A percentile compares a stretch with the other conserved stretches of the same genome.
These are phyloP conservation scores for Neolecta irregularis DNA, from an alignment of 1,139 yeast species.

Conservation along the genomic window DNA sequence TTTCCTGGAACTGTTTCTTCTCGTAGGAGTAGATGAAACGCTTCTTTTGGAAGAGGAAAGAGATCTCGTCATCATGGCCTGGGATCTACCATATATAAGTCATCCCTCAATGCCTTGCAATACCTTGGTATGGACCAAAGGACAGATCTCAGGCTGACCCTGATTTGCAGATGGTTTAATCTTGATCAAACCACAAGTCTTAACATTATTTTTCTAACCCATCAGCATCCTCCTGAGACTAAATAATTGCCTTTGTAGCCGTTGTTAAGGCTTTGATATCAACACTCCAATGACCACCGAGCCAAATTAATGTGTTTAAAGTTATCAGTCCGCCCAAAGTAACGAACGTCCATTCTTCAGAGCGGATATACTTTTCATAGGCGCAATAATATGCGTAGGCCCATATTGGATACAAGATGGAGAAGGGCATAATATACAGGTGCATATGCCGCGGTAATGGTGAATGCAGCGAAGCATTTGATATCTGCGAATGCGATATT, in stretches of 20 bases:
- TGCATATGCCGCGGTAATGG: conserved; percentile 46
- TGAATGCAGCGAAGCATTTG: conserved; percentile 62
- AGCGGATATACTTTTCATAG: conserved; percentile 70
- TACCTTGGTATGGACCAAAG: conserved; percentile 14
- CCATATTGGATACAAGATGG: conserved; percentile 63
- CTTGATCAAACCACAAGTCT: conserved; percentile 54
- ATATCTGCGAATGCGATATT: conserved; percentile 40
- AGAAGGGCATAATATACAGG: conserved; percentile 78
- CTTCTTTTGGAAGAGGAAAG: conserved; percentile 83
- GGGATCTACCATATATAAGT: conserved; percentile 24
- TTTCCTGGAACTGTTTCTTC: conserved; percentile 53
- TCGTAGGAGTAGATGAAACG: conserved; percentile 58
- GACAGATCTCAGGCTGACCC: conserved; percentile 71
- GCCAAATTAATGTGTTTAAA: conserved; percentile 58
- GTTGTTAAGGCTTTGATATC: conserved; percentile 58
- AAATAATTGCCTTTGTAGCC: conserved; percentile 29
- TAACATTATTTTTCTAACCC: conserved; percentile 25
- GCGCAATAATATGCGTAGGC: conserved; percentile 47
- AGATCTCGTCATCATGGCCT: conserved; percentile 47
- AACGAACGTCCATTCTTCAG: conserved; percentile 72
- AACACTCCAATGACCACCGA: conserved; percentile 93
- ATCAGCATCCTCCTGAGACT: conserved; percentile 3
- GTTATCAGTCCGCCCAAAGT: conserved; percentile 61
- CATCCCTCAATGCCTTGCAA: conserved; percentile 31
- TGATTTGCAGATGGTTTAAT: conserved; percentile 72